Conservation (phyloP, 139 green algal species). For the Chlorella sp. region DNA sequence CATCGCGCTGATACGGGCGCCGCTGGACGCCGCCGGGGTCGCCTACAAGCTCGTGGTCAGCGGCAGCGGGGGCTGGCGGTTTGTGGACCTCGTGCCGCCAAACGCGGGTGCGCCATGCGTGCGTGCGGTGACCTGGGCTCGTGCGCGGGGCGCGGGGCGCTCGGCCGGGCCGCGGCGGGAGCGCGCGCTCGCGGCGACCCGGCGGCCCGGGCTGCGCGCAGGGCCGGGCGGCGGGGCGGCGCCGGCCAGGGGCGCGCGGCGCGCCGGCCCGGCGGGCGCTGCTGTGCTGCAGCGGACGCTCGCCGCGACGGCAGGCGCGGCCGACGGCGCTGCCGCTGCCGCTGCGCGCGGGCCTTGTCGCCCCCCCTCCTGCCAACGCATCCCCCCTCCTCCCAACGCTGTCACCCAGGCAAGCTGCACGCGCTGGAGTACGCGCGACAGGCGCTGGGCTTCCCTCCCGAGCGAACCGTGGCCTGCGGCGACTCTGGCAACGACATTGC, state of each 20-base stretch:
- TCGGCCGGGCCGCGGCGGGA: neutral
- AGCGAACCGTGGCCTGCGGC: constrained; percentile 51
- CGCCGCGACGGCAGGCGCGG: no score
- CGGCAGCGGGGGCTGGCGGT: constrained; percentile 62
- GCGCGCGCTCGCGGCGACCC: neutral
- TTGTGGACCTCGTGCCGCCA: constrained; percentile 59
- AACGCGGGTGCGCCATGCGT: constrained; percentile 46
- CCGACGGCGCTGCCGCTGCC: no score
- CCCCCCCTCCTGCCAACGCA: no score
- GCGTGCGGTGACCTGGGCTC: neutral
- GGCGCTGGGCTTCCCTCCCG: constrained; percentile 37
- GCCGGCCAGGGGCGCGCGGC: no score
- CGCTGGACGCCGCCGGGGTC: constrained; percentile 20
- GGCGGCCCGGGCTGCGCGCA: no score
- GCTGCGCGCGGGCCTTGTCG: no score
- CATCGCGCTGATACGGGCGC: neutral
- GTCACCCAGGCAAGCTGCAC: neutral
- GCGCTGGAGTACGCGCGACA: constrained; percentile 45
- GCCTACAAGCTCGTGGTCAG: constrained; percentile 41
- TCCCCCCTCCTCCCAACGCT: neutral
- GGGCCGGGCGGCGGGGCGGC: no score
- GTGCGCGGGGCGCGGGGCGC: neutral
- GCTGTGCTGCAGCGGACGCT: no score
- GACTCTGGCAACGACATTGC: constrained; percentile 64
- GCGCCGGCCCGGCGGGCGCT: no score